A percentile compares a stretch with the other conserved stretches of the same genome.
phyloP scores from a whole-genome alignment of 2,329 filamentous ascomycete species.

The Dactylellina sp. region DNA sequence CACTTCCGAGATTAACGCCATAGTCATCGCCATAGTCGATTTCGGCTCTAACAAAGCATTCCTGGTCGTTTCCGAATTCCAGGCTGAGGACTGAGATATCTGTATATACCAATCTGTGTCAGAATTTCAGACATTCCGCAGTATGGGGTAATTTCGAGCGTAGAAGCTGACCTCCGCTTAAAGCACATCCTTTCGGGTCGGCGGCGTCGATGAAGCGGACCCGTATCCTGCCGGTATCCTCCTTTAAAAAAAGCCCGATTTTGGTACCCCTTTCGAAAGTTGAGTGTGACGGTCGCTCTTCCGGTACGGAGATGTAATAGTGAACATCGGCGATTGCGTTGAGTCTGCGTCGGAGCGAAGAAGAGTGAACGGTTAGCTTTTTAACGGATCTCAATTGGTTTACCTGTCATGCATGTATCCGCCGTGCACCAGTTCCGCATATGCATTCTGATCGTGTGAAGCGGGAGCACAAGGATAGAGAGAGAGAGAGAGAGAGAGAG shows the following conservation, averaged over 20 bases:
- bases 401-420: background rate
- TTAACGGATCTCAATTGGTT: background rate
- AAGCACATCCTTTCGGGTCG: conserved; percentile 42
- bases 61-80: conserved; percentile 43
- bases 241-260: conserved; percentile 48
- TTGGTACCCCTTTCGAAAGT: conserved; percentile 52
- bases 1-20: conserved; percentile 42
- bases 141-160: conserved; percentile 1
- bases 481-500: too few species aligned
- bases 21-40: conserved; percentile 53
- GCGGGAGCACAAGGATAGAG: background rate
- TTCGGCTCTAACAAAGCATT: conserved; percentile 54
- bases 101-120: background rate
- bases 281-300: conserved; percentile 48
- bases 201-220: conserved; percentile 36
- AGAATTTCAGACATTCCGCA: background rate
- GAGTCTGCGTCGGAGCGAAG: conserved; percentile 11
- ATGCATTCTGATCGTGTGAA: too few species aligned
- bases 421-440: conserved; percentile 11
- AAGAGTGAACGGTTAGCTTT: background rate
- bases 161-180: conserved; percentile 49
- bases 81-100: conserved; percentile 45
- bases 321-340: conserved; percentile 53
- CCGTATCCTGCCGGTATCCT: conserved; percentile 51
- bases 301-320: conserved; percentile 53